phyloP scores from a whole-genome alignment of 2,329 filamentous ascomycete genomes.

The Capronia americana region DNA sequence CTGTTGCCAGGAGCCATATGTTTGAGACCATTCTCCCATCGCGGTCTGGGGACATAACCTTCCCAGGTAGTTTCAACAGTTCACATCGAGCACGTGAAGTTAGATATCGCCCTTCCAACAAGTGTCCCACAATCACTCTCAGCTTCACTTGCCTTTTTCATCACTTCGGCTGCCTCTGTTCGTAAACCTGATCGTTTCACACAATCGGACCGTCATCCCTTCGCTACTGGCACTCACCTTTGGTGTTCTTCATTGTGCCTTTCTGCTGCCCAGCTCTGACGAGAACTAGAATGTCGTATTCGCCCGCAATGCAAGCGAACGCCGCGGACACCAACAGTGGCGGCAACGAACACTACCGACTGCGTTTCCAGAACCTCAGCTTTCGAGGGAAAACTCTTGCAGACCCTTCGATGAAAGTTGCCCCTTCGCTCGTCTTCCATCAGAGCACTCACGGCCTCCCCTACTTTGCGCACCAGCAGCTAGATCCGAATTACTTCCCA shows the following conservation, averaged over 20 bases:
- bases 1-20: not conserved
- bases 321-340: not conserved
- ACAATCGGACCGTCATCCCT: not conserved
- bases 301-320: not conserved
- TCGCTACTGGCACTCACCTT: not conserved
- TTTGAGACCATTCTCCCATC: not conserved
- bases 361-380: not conserved
- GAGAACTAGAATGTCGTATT: not conserved
- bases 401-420: not conserved
- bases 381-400: not conserved
- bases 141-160: not conserved
- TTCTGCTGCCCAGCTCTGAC: not conserved
- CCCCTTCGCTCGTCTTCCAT: slow-evolving; percentile 20
- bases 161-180: no score
- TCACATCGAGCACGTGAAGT: not conserved
- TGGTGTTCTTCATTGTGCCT: not conserved
- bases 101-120: not conserved
- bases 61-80: not conserved
- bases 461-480: slow-evolving; percentile 40
- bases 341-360: not conserved
- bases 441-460: slow-evolving; percentile 34
- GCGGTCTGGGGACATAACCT: not conserved
- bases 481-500: slow-evolving; percentile 37
- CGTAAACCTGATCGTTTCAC: not conserved
- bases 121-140: not conserved